These are phyloP conservation scores for Fusarium newnesense DNA, from an alignment of 2,329 filamentous ascomycete species.

Conservation along the genomic window DNA sequence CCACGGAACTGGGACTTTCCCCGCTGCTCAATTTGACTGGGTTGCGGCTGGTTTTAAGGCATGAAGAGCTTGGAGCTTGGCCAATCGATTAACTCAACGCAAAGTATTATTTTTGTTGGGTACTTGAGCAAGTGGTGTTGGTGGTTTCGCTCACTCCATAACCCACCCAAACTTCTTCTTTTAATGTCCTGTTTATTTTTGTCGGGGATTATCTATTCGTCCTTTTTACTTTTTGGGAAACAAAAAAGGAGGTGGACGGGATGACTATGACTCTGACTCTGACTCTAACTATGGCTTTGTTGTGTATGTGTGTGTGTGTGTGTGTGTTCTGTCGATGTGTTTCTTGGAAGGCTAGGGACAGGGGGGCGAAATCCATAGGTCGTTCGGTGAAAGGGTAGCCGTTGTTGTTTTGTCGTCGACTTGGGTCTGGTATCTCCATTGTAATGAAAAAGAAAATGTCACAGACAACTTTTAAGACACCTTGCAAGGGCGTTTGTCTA, in stretches of 20 bases:
- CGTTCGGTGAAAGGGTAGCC: constrained; percentile 42
- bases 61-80: constrained; percentile 20
- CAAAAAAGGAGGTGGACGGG: constrained; percentile 38
- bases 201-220: constrained; percentile 42
- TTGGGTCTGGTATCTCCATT: constrained; percentile 40
- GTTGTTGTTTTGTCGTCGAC: constrained; percentile 38
- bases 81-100: constrained; percentile 15
- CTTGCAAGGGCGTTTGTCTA: constrained; percentile 22
- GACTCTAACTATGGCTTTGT: constrained; percentile 14
- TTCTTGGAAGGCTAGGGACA: constrained; percentile 24
- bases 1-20: constrained; percentile 27
- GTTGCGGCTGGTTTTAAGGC: constrained; percentile 2
- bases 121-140: constrained; percentile 28
- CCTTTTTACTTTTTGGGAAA: constrained; percentile 38
- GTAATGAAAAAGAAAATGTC: constrained; percentile 42
- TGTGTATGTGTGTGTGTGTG: constrained; percentile 24
- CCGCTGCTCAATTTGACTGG: constrained; percentile 15
- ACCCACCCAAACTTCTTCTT: constrained; percentile 25
- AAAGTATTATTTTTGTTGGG: constrained; percentile 4
- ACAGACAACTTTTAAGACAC: constrained; percentile 29
- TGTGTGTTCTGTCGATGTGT: constrained; percentile 24
- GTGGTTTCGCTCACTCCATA: constrained; percentile 15
- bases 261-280: constrained; percentile 13
- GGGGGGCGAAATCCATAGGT: constrained; percentile 25
- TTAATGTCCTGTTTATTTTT: constrained; percentile 43